Evolutionary conservation across 306 rosid species (phyloP), one percentile per base, ranked within the genome.

Genomic region (Astragalus membranaceus): DNA sequence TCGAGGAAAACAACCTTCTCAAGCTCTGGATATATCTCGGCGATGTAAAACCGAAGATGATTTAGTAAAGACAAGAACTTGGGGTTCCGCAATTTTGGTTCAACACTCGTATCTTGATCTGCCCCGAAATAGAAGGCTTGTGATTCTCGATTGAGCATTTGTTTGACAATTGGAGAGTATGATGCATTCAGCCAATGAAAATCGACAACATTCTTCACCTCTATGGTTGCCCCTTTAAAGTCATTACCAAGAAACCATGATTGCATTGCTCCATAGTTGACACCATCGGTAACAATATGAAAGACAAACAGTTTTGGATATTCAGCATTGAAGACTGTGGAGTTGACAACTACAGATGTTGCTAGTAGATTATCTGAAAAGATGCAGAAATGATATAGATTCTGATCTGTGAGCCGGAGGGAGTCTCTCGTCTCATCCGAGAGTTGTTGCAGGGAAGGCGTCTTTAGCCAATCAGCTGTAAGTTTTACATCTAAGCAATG

Each of bases 1-100:
- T 93, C 98, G 8, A 93, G 93, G 77, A 93, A 93, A 74, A 93
- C 91, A 53, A 93, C 75, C 91, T 93, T 93, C 82, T 90, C 96
- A 65, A 93, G 91, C 51, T 80, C 90, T 3, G 96, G 98, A 77
- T 88, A 93, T 75, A 93, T 88, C 85, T 93, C 88, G 1, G 98
- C 96, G 80, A 93, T 82, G 82, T 93, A 93, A 73, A 93, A 93
- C 70, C 96, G 90, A 63, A 93, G 95, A 83, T 88, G 96, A 72
- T 90, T 93, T 64, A 90, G 87, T 79, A 88, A 62, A 60, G 84
- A 83, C 67, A 79, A 43, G 62, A 78, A 85, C 79, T 88, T 89
- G 1, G 93, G 86, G 79, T 85, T 85, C 49, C 64, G 87, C 60
- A 86, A 47, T 75, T 89, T 89, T 0, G 89, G 83, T 64, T 88